phyloP scores from a whole-genome alignment of 1,139 yeast genomes.

The Geotrichum candidum region DNA sequence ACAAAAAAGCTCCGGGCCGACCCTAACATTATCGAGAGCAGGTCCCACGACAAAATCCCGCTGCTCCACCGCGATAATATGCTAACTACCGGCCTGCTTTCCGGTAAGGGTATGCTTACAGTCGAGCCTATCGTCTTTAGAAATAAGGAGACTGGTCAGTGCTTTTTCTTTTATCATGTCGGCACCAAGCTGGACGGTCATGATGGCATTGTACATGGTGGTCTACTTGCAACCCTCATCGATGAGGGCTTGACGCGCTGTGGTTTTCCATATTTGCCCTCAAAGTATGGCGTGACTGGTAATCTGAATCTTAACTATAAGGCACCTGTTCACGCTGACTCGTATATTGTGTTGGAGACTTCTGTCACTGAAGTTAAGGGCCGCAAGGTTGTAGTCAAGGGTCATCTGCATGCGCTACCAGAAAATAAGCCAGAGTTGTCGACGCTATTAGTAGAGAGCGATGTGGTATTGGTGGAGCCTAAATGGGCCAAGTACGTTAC shows the following conservation, averaged over 20 bases:
- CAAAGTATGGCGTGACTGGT: constrained; percentile 17
- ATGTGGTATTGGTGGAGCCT: constrained; percentile 28
- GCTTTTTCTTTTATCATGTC: background rate
- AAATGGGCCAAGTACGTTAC: constrained; percentile 29
- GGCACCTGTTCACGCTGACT: constrained; percentile 9
- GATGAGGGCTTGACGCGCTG: constrained; percentile 17
- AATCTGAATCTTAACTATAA: constrained; percentile 13
- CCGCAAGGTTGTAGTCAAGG: constrained; percentile 13
- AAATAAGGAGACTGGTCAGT: constrained; percentile 16
- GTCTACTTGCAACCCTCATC: constrained; percentile 16
- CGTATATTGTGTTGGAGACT: constrained; percentile 4
- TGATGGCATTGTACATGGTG: constrained; percentile 13
- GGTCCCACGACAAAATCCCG: constrained; percentile 28
- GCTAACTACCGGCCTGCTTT: constrained; percentile 28
- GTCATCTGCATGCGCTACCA: constrained; percentile 6
- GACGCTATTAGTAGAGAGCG: constrained; percentile 23
- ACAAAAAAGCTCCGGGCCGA: constrained; percentile 22
- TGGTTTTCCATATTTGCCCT: constrained; percentile 17
- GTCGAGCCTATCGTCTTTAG: constrained; percentile 30
- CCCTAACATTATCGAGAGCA: constrained; percentile 16
- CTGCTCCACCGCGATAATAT: constrained; percentile 24
- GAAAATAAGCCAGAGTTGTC: background rate
- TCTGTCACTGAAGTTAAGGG: constrained; percentile 13
- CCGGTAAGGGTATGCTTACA: constrained; percentile 22
- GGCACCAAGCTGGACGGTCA: constrained; percentile 6